Evolutionary conservation across 331 rosid genomes (phyloP).

Genomic region (Quercus tomentella): DNA sequence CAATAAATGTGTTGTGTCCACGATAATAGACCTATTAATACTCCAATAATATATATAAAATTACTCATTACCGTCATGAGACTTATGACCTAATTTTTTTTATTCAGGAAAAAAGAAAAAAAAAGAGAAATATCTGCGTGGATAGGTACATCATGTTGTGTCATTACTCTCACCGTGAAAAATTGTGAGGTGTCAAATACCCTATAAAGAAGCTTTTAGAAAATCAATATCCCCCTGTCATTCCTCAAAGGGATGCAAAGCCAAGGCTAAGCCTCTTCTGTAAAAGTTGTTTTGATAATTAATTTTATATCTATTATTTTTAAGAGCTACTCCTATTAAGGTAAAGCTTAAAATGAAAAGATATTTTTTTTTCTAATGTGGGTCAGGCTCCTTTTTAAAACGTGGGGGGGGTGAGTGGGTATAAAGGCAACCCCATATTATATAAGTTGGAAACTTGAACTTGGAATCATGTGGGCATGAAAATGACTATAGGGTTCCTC

Average conservation of each 20-base stretch:
- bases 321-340: not conserved
- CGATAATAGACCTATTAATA: too few species aligned
- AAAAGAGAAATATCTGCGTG: too few species aligned
- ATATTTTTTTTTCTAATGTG: not conserved
- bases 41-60: too few species aligned
- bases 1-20: too few species aligned
- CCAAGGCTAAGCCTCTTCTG: not conserved
- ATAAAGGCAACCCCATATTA: slow-evolving; percentile 48
- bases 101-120: too few species aligned
- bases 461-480: slow-evolving; percentile 44
- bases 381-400: slow-evolving; percentile 30
- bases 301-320: too few species aligned
- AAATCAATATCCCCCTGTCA: not conserved
- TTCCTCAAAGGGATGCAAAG: not conserved
- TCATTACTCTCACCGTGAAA: too few species aligned
- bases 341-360: slow-evolving; percentile 20
- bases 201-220: not conserved
- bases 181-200: not conserved
- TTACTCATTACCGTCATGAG: too few species aligned
- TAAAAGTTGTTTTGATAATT: slow-evolving; percentile 14
- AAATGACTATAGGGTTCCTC: slow-evolving; percentile 22
- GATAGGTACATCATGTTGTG: too few species aligned
- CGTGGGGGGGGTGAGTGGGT: slow-evolving; percentile 61
- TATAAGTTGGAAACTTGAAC: slow-evolving; percentile 24
- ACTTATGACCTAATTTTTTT: too few species aligned